Conservation (phyloP, 345 rosid species). For the Trapa bicornis region DNA sequence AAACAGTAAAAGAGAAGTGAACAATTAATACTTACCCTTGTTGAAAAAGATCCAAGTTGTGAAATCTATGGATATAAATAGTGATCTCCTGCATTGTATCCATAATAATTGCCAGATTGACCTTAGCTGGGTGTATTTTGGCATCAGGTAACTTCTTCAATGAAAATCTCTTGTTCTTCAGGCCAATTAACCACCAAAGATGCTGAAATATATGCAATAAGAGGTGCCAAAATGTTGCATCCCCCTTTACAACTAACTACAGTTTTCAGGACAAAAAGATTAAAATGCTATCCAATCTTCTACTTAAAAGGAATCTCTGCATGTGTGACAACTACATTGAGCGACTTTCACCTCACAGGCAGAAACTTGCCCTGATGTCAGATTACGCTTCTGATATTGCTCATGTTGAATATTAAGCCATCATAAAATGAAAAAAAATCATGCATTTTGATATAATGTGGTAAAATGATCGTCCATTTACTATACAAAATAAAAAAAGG, state of each 20-base stretch:
- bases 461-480: background rate
- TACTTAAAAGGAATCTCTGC: background rate
- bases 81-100: conserved; percentile 76
- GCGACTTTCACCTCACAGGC: background rate
- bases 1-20: background rate
- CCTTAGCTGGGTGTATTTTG: conserved; percentile 24
- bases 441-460: background rate
- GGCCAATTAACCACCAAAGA: conserved; percentile 44
- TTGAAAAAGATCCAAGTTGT: conserved; percentile 81
- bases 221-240: conserved; percentile 24
- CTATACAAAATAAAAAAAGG: background rate
- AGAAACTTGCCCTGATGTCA: background rate
- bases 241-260: conserved; percentile 9
- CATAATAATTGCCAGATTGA: conserved; percentile 48
- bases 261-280: background rate
- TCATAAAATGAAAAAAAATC: background rate
- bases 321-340: background rate
- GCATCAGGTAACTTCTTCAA: conserved; percentile 39
- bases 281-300: background rate
- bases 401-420: background rate
- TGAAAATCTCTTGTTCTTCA: conserved; percentile 20
- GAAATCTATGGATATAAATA: conserved; percentile 67
- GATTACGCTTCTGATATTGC: background rate
- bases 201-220: conserved; percentile 35
- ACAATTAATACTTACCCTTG: conserved; percentile 55